Base-by-base conservation (phyloP, 192 early-diverging fungal genomes). In the Geranomyces variabilis region DNA sequence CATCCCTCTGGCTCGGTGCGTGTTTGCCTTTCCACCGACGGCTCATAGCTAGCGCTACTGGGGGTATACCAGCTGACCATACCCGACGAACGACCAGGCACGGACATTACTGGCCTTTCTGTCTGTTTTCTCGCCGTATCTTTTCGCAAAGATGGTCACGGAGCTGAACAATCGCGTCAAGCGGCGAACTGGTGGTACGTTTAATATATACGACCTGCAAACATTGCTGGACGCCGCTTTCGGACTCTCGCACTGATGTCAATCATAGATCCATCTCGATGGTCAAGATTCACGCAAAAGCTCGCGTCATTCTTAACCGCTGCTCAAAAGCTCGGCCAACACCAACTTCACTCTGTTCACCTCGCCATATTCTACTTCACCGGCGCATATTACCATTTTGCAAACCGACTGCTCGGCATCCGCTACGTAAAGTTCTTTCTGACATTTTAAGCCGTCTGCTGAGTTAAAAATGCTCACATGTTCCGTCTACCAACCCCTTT, bases 311-410 rank as follows among this genome's bases (percentile, higher is more conserved):
- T 14, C 28, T 41, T 70, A 1, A 28, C 59, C 1, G 17, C 59
- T 17, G 14, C 33, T 6, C 69, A 70, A 44, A 43, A 22, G n/a
- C 28, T 74, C 24, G 31, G 29, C 12, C 22, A 58, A 66, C 2
- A 14, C 3, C 30, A 71, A 10, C 7, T 75, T 26, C 55, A 43
- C 15, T 36, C 90, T 45, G 65, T 90, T 22, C 96, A 98, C 69
- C 70, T 96, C 67, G 92, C 89, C 3, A 68, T 94, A 21, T 98
- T 98, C 80, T 98, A 98, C 76, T 91, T 96, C 72, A 77, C 83
- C 63, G 93, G 94, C 17, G 82, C 88, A 0, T 94, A 91, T 71
- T 95, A 98, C 70, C 79, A 84, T 43, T 65, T 95, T 33, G 87
- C 96, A 0, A 94, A 95, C 71, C 85, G 96, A 19, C 36, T 93